Percentiles rank a stretch among this genome's conserved stretches.
Evolutionary conservation across 1,139 yeast species (phyloP).

Genomic region (Petasospora fabianii): DNA sequence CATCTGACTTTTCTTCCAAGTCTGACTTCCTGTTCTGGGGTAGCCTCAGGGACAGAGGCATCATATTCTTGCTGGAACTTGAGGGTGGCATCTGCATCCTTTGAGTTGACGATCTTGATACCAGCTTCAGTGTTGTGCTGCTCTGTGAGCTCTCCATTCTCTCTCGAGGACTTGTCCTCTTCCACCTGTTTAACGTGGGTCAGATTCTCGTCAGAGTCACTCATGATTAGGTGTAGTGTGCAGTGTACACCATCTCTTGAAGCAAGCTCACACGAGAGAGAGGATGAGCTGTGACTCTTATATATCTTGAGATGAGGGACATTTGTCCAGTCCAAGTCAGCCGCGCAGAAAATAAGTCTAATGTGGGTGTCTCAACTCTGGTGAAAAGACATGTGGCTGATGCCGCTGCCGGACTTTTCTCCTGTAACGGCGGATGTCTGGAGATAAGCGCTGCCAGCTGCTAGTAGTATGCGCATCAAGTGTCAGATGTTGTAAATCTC

Average conservation of each 20-base stretch:
- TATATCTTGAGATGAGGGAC: no score
- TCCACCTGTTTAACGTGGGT: background rate
- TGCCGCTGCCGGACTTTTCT: background rate
- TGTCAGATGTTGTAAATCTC: no score
- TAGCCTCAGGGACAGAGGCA: conserved; percentile 30
- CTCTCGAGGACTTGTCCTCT: conserved; percentile 1
- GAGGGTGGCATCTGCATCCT: conserved; percentile 41
- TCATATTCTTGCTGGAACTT: conserved; percentile 35
- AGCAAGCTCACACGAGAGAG: no score
- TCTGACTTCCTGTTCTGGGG: conserved; percentile 35
- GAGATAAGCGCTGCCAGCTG: no score
- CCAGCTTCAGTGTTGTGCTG: conserved; percentile 9
- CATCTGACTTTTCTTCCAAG: conserved; percentile 34
- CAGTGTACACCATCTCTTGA: no score
- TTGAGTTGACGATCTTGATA: conserved; percentile 20
- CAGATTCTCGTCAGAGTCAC: conserved; percentile 1
- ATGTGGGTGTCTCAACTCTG: no score
- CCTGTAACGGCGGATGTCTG: background rate
- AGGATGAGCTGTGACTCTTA: no score
- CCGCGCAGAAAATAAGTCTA: no score
- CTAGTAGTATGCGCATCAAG: no score
- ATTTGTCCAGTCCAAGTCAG: no score
- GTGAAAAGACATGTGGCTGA: no score
- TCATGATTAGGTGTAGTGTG: background rate
- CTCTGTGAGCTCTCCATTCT: background rate